Base-by-base conservation (phyloP, 73 alveolate species). In the Paramecium octaurelia region DNA sequence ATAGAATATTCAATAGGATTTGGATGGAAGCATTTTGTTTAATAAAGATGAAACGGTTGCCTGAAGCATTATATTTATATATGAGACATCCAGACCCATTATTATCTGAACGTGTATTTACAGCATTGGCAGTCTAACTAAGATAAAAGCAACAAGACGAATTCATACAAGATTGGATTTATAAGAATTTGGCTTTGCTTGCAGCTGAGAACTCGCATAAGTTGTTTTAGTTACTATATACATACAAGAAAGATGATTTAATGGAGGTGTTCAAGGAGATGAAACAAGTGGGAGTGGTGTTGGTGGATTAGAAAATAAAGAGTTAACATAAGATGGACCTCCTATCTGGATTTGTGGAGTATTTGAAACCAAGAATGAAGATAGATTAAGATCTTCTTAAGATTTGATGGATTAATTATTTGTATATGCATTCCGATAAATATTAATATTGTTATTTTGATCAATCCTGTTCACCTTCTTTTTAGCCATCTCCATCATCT, bases 121-220 rank as follows among this genome's bases (percentile, higher is more conserved):
- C 57, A 44, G 46, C 57, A 23, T 10, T 80, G 24, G 76, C 77
- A 3, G 27, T 31, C 4, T 31, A 21, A 21, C 14, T 80, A 44
- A 80, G 38, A 18, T 34, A 23, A 23, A 44, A 44, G 3, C 3
- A 48, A 7, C n/a, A 80, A 44, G 71, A 20, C 10, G 91, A 40
- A 27, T 40, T 43, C 7, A n/a, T 77, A n/a, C 16, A 20, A 27
- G 90, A 77, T 23, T 77, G 90, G 90, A 77, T 46, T 77, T 23
- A 29, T 21, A 42, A 77, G 75, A 77, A 77, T 43, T 42, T 77
- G 18, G 23, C 18, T 35, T 77, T 77, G 43, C 50, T 77, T 20
- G 90, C 90, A 10, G 71, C 46, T 4, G 91, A 80, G 18, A 80
- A 80, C 14, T 80, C 46, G 1, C 73, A 80, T 4, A 80, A 80